Evolutionary conservation across 2,329 filamentous ascomycete genomes (phyloP), one percentile per base, ranked within the genome.

Genomic region (Neoarthrinium moseri): DNA sequence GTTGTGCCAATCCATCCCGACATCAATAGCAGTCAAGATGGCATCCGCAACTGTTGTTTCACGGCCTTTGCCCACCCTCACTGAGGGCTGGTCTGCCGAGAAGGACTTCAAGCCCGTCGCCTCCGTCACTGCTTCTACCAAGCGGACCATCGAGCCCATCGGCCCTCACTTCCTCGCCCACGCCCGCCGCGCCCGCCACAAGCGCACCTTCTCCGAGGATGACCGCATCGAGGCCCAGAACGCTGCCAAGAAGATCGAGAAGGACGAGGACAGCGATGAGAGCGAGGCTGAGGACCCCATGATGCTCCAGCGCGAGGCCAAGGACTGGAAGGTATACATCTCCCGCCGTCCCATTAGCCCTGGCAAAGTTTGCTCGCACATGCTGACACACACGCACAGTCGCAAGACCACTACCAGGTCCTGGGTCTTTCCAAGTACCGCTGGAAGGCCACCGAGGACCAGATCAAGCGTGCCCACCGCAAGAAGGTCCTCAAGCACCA

Each of bases 401-500:
- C 77, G 56, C 94, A 99, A 84, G 94, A 99, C 65, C 94, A 99
- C 75, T 99, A 99, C 73, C 91, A 94, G 60, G 88, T 99, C 45
- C 86, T 99, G 48, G 94, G 94, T 53, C 76, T 99, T 54, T 87
- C 87, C 65, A 95, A 91, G 73, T 92, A 95, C 78, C 87, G 94
- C 61, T 94, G 80, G 76, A 89, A 83, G 71, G 95, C 94, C 45
- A 96, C 89, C 48, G 91, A 96, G 71, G 92, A 97, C 57, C 92
- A 97, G 77, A 97, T 99, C 79, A 97, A 96, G 81, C 89, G 89
- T 60, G 94, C 95, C 57, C 92, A 99, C 77, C 90, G 94, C 76
- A 96, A 95, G 84, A 99, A 99, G 87, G 94, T 99, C 55, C 87
- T 99, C 56, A 92, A 91, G 75, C 94, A 99, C 71, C 94, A 99